Percentiles rank a stretch among this genome's conserved stretches.
Conservation (phyloP, 768 basidiomycete genomes). For the Paxillus involutus region DNA sequence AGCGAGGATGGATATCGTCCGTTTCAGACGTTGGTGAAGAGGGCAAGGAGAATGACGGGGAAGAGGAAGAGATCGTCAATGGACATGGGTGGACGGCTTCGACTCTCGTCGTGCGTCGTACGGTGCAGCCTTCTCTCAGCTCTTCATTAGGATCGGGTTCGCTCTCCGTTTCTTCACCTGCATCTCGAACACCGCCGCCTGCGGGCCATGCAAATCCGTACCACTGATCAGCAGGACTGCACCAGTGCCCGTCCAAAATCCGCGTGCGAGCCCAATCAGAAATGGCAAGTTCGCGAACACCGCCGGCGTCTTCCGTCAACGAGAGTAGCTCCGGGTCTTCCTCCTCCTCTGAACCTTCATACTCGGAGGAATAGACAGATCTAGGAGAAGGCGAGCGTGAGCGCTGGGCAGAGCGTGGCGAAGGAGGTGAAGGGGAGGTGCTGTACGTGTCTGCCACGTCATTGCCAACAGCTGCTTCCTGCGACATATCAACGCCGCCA, state of each 20-base stretch:
- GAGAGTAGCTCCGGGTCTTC: slow-evolving; percentile 45
- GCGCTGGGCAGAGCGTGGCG: slow-evolving; percentile 24
- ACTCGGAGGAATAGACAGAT: slow-evolving; percentile 30
- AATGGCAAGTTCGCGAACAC: slow-evolving; percentile 55
- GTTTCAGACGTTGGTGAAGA: slow-evolving; percentile 5
- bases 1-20: slow-evolving; percentile 46
- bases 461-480: slow-evolving; percentile 1
- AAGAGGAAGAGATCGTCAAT: slow-evolving; percentile 47
- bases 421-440: slow-evolving; percentile 27
- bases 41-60: slow-evolving; percentile 17
- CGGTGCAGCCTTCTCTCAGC: slow-evolving; percentile 12
- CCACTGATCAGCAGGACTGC: slow-evolving; percentile 72
- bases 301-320: slow-evolving; percentile 45
- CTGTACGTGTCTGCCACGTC: slow-evolving; percentile 12
- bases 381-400: slow-evolving; percentile 32
- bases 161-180: slow-evolving; percentile 26
- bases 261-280: slow-evolving; percentile 70
- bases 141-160: slow-evolving; percentile 27
- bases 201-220: slow-evolving; percentile 46
- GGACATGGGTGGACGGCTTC: slow-evolving; percentile 55
- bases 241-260: slow-evolving; percentile 76
- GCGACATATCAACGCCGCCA: slow-evolving; percentile 1
- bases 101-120: slow-evolving; percentile 20
- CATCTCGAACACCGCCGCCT: slow-evolving; percentile 30
- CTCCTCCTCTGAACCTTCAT: slow-evolving; percentile 40